A percentile compares a stretch with the other conserved stretches of the same genome.
Evolutionary conservation across 306 rosid species (phyloP).

Genomic region (Quercus rubra): DNA sequence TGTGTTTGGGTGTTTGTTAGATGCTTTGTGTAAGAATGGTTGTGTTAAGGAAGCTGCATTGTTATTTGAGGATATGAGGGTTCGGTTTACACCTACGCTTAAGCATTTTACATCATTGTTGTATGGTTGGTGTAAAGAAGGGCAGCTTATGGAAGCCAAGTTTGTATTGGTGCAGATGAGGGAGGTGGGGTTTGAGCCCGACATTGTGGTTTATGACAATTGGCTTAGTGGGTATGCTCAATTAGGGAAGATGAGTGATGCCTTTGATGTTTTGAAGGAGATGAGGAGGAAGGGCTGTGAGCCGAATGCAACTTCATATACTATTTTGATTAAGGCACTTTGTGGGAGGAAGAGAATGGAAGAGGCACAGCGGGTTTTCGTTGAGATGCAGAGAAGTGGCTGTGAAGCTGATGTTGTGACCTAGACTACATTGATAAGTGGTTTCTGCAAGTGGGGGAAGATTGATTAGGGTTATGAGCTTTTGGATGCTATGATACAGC

Average conservation of each 20-base stretch:
- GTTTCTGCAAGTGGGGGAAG: constrained; percentile 84
- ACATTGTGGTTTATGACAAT: constrained; percentile 74
- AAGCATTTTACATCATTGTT: constrained; percentile 79
- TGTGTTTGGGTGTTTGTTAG: constrained; percentile 79
- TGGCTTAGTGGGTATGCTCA: constrained; percentile 70
- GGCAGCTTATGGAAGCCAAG: constrained; percentile 77
- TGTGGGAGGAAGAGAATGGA: constrained; percentile 70
- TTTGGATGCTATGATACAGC: constrained; percentile 69
- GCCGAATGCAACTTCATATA: constrained; percentile 65
- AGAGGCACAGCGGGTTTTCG: constrained; percentile 61
- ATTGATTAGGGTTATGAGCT: constrained; percentile 64
- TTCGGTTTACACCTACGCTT: constrained; percentile 46
- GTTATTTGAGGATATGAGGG: constrained; percentile 72
- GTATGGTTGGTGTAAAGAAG: constrained; percentile 91
- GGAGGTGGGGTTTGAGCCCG: constrained; percentile 63
- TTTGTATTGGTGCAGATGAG: constrained; percentile 70
- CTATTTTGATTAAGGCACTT: constrained; percentile 67
- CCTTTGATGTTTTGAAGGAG: constrained; percentile 71
- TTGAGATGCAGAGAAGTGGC: constrained; percentile 72
- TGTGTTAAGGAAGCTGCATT: constrained; percentile 71
- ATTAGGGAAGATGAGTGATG: constrained; percentile 73
- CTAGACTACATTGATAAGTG: constrained; percentile 69
- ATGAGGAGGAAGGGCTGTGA: constrained; percentile 62
- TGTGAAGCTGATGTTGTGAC: constrained; percentile 67
- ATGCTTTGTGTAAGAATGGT: constrained; percentile 86